phyloP scores from a whole-genome alignment of 2,329 filamentous ascomycete genomes.

The Fusarium ambrosium region DNA sequence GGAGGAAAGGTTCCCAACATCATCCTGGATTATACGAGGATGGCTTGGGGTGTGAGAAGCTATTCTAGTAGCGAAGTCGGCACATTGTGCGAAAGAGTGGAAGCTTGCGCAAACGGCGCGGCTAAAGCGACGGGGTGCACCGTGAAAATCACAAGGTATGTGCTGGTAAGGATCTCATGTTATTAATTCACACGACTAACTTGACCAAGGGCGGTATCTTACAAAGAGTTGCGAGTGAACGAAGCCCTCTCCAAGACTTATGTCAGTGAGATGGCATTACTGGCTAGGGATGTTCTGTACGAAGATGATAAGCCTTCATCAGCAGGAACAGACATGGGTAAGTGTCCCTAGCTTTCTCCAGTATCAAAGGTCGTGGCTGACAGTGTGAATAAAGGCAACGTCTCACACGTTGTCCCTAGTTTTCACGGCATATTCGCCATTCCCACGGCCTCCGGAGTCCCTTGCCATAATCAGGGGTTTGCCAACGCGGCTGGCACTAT shows the following conservation, averaged over 20 bases:
- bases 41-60: not conserved
- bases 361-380: rapidly evolving
- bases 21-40: not conserved
- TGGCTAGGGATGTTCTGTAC: not conserved
- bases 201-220: not conserved
- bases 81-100: not conserved
- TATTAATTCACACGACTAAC: not conserved
- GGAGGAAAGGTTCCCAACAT: not conserved
- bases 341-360: not conserved
- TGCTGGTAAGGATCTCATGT: not conserved
- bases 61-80: not conserved
- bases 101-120: not conserved
- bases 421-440: not conserved
- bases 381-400: not conserved
- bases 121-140: not conserved
- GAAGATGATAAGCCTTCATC: not conserved
- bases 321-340: not conserved
- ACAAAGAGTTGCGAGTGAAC: not conserved
- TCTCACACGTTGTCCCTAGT: not conserved
- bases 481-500: not conserved
- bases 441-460: not conserved
- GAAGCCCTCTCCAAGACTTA: not conserved
- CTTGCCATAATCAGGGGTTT: not conserved
- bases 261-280: not conserved
- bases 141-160: not conserved